A percentile compares a stretch with the other conserved stretches of the same genome.
phyloP scores from a whole-genome alignment of 306 rosid genomes.

The Castanea mollissima region DNA sequence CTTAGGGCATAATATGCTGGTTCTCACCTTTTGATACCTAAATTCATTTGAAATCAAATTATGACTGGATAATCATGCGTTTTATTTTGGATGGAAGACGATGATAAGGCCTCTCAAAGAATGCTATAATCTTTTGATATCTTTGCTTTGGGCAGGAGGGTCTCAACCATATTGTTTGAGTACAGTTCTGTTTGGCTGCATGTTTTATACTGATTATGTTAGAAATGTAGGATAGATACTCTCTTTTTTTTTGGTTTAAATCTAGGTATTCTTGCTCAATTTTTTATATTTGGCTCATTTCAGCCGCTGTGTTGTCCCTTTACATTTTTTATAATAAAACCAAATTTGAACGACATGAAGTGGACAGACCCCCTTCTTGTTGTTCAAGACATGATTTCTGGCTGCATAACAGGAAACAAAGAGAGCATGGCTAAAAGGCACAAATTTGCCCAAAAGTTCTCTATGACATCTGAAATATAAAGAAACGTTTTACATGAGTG shows the following conservation, averaged over 20 bases:
- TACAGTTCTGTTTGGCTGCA: background rate
- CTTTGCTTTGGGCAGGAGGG: background rate
- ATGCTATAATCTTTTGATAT: background rate
- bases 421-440: background rate
- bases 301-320: background rate
- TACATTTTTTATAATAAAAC: background rate
- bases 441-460: background rate
- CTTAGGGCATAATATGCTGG: constrained; percentile 4
- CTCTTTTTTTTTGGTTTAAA: background rate
- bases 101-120: background rate
- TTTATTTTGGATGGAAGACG: background rate
- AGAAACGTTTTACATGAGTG: background rate
- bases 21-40: background rate
- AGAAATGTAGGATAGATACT: background rate
- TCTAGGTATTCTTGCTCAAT: background rate
- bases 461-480: background rate
- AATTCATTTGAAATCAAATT: background rate
- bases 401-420: background rate
- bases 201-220: background rate
- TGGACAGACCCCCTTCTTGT: background rate
- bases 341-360: background rate
- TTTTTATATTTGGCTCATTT: background rate
- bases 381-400: background rate
- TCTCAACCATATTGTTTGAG: background rate
- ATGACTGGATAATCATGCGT: background rate